Percentiles rank a stretch among this genome's conserved stretches.
Evolutionary conservation across 2,329 filamentous ascomycete species (phyloP).

Genomic region (Sphaerostilbella broomeana): DNA sequence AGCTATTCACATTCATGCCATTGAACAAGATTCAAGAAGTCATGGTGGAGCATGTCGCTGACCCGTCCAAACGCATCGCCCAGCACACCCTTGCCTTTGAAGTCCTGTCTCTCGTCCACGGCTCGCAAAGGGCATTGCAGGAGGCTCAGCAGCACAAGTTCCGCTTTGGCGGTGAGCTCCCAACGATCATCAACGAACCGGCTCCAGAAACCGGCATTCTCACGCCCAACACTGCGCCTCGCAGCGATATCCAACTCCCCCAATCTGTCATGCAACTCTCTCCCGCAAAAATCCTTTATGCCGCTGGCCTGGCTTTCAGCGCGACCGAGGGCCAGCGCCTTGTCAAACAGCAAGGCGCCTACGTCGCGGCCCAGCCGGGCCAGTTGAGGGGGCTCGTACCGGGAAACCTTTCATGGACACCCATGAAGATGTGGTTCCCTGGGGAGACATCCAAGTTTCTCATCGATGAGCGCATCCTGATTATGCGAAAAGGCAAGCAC

Average conservation of each 20-base stretch:
- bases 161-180: constrained; percentile 38
- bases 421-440: constrained; percentile 53
- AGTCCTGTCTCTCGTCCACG: constrained; percentile 74
- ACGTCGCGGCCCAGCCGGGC: constrained; percentile 50
- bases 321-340: constrained; percentile 53
- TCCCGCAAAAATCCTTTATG: constrained; percentile 53
- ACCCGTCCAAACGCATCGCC: constrained; percentile 67
- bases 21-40: constrained; percentile 57
- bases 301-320: constrained; percentile 52
- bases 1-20: constrained; percentile 85
- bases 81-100: constrained; percentile 81
- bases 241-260: constrained; percentile 53
- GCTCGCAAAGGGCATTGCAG: constrained; percentile 53
- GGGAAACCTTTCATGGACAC: constrained; percentile 53
- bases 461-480: constrained; percentile 51
- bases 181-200: constrained; percentile 26
- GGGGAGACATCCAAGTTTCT: constrained; percentile 54
- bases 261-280: constrained; percentile 48
- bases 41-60: constrained; percentile 59
- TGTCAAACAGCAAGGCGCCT: constrained; percentile 48
- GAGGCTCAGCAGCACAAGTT: constrained; percentile 51
- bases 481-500: constrained; percentile 58
- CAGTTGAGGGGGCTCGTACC: constrained; percentile 37
- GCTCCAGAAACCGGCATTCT: constrained; percentile 25
- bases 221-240: constrained; percentile 42